Evolutionary conservation across 169 alveolate genomes (phyloP).

Genomic region (Plasmodium cynomolgi): DNA sequence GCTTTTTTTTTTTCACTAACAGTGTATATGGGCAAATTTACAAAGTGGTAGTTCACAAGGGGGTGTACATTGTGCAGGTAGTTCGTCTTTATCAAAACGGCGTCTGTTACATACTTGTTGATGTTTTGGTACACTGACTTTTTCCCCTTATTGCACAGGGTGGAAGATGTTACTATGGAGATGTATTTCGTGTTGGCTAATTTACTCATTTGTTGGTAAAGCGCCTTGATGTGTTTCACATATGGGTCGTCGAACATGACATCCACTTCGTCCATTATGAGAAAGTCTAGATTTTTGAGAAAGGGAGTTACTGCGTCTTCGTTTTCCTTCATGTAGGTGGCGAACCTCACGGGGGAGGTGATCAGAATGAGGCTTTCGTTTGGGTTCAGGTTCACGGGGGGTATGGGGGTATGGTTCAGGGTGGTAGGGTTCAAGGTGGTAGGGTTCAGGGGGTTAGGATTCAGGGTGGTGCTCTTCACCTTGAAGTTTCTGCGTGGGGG

Average conservation of each 20-base stretch:
- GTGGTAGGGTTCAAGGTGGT: background rate
- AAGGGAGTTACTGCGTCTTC: background rate
- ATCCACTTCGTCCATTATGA: constrained; percentile 70
- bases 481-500: constrained; percentile 22
- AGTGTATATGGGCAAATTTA: constrained; percentile 18
- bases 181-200: background rate
- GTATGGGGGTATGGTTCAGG: background rate
- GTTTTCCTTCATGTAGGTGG: constrained; percentile 48
- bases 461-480: constrained; percentile 10
- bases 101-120: constrained; percentile 25
- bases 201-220: constrained; percentile 33
- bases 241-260: constrained; percentile 42
- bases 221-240: constrained; percentile 13
- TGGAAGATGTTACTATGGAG: constrained; percentile 57
- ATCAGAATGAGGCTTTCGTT: constrained; percentile 9
- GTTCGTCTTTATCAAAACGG: constrained; percentile 38
- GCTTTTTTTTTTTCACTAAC: constrained; percentile 14
- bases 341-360: constrained; percentile 30
- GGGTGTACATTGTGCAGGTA: constrained; percentile 59
- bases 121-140: constrained; percentile 35
- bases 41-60: constrained; percentile 55
- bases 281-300: constrained; percentile 28
- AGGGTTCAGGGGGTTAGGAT: constrained; percentile 2
- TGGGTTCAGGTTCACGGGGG: background rate
- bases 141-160: constrained; percentile 47